These are phyloP conservation scores for Apiospora arundinis DNA, from an alignment of 2,329 filamentous ascomycete species.

Conservation along the genomic window DNA sequence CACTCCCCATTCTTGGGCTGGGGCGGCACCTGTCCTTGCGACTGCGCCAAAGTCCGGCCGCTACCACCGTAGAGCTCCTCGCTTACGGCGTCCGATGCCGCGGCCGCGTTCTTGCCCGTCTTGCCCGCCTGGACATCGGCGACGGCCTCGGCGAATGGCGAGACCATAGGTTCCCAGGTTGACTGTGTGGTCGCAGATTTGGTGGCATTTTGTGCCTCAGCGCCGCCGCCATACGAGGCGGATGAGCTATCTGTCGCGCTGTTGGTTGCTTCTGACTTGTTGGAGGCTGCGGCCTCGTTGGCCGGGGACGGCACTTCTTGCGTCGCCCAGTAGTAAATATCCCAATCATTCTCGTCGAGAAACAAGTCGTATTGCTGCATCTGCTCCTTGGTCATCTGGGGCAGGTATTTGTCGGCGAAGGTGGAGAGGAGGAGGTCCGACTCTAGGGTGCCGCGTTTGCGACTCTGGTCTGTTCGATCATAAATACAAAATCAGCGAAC, in stretches of 20 bases:
- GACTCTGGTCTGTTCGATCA: conserved; percentile 79
- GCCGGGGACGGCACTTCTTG: conserved; percentile 68
- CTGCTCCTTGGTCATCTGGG: conserved; percentile 73
- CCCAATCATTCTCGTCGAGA: conserved; percentile 99
- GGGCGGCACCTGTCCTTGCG: neutral
- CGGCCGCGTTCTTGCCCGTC: conserved; percentile 33
- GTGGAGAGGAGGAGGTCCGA: conserved; percentile 95
- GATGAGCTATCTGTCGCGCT: conserved; percentile 27
- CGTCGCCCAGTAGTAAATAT: conserved; percentile 99
- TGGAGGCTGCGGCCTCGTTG: conserved; percentile 37
- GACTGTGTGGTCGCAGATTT: neutral
- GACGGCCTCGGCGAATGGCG: conserved; percentile 21
- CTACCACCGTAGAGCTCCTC: conserved; percentile 32
- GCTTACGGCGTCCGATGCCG: conserved; percentile 41
- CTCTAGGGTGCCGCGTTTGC: conserved; percentile 95
- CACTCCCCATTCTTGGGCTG: conserved; percentile 74
- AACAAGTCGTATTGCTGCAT: conserved; percentile 88
- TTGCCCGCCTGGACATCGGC: conserved; percentile 26
- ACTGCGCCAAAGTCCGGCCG: neutral
- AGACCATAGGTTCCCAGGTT: conserved; percentile 20
- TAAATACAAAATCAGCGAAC: neutral
- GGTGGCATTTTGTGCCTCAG: conserved; percentile 29
- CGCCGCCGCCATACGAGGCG: conserved; percentile 29
- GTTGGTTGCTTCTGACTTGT: conserved; percentile 40
- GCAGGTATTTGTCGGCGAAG: conserved; percentile 83